A percentile compares a stretch with the other conserved stretches of the same genome.
Evolutionary conservation across 2,329 filamentous ascomycete genomes (phyloP).

Genomic region (Metarhizium rileyi): DNA sequence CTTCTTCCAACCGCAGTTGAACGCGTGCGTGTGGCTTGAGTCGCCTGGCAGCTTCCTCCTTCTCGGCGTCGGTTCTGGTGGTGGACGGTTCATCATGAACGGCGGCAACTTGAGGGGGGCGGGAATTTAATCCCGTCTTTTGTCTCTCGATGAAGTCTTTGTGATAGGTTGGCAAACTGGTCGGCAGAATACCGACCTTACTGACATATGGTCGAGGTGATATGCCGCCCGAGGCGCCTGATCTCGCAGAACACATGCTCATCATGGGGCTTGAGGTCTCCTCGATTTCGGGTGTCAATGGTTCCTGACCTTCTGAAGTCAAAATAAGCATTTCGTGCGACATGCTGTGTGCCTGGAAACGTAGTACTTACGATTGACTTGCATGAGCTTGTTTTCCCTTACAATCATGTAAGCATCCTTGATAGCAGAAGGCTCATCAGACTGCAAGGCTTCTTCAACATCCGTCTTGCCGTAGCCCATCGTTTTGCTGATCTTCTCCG

Average conservation of each 20-base stretch:
- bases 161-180: conserved; percentile 83
- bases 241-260: conserved; percentile 45
- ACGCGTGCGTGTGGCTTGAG: conserved; percentile 78
- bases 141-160: conserved; percentile 76
- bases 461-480: conserved; percentile 96
- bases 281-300: conserved; percentile 24
- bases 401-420: conserved; percentile 99
- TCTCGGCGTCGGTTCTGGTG: conserved; percentile 58
- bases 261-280: conserved; percentile 39
- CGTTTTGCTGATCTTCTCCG: conserved; percentile 90
- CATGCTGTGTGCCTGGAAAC: conserved; percentile 3
- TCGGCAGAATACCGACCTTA: conserved; percentile 86
- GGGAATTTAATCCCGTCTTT: conserved; percentile 40
- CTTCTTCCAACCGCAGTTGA: conserved; percentile 58
- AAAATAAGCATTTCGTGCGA: conserved; percentile 19
- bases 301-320: conserved; percentile 24
- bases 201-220: conserved; percentile 55
- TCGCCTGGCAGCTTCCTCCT: conserved; percentile 69
- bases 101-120: conserved; percentile 31
- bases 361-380: conserved; percentile 68
- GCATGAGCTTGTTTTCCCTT: conserved; percentile 95
- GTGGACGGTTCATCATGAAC: conserved; percentile 38
- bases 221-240: conserved; percentile 38
- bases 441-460: conserved; percentile 86
- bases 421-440: conserved; percentile 91